A percentile compares a stretch with the other conserved stretches of the same genome.
phyloP scores from a whole-genome alignment of 2,329 filamentous ascomycete species.

The Metarhizium humberi region DNA sequence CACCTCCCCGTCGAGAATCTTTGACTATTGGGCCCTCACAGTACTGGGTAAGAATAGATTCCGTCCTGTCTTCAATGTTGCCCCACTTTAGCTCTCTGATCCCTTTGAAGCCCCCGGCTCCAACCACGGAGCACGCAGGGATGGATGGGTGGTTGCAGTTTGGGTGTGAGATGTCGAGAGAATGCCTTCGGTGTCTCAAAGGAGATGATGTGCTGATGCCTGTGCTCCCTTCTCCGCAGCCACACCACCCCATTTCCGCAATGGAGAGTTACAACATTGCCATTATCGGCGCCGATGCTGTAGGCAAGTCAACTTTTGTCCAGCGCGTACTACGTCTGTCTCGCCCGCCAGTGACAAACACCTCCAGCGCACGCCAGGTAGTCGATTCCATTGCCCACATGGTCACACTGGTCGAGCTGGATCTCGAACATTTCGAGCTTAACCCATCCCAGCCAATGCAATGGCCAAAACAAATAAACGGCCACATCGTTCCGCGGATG shows the following conservation, averaged over 20 bases:
- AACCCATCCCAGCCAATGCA: slow-evolving; percentile 47
- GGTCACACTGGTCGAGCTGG: slow-evolving; percentile 56
- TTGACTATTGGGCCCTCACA: slow-evolving; percentile 29
- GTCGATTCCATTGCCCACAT: slow-evolving; percentile 49
- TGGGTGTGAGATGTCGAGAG: not conserved
- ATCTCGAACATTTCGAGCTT: slow-evolving; percentile 56
- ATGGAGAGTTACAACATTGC: slow-evolving; percentile 58
- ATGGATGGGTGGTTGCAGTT: not conserved
- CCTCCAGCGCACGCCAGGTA: slow-evolving; percentile 46
- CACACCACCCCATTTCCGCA: slow-evolving; percentile 19
- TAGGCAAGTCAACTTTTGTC: slow-evolving; percentile 61
- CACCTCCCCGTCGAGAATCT: slow-evolving; percentile 39
- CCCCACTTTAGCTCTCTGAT: slow-evolving; percentile 1
- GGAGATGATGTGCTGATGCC: slow-evolving; percentile 4
- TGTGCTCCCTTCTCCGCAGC: slow-evolving; percentile 13
- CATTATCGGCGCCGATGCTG: slow-evolving; percentile 55
- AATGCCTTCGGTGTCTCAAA: slow-evolving; percentile 1
- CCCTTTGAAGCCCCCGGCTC: not conserved
- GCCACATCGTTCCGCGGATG: slow-evolving; percentile 62
- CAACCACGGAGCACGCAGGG: slow-evolving; percentile 3
- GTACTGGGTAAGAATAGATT: slow-evolving; percentile 26
- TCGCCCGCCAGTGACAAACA: slow-evolving; percentile 41
- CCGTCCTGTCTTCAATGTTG: not conserved
- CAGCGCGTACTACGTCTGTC: slow-evolving; percentile 51
- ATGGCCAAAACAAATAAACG: slow-evolving; percentile 61